Evolutionary conservation across 148 eudicot genomes (phyloP).

Genomic region (Tetragonia tetragonoides): DNA sequence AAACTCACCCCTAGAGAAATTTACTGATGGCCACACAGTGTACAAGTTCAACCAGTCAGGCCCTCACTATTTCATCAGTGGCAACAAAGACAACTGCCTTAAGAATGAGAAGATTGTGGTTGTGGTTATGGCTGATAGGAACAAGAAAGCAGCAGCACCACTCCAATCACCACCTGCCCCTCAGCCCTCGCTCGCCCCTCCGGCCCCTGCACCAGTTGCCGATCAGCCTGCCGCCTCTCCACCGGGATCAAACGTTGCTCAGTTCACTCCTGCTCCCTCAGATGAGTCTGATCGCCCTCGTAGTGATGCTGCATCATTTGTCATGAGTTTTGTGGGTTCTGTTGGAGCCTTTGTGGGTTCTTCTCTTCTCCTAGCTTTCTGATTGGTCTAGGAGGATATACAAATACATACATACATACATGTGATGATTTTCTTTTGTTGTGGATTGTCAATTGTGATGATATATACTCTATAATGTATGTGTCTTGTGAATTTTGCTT

Average conservation of each 20-base stretch:
- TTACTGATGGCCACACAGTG: constrained; percentile 63
- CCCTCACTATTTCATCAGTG: constrained; percentile 82
- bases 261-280: constrained; percentile 40
- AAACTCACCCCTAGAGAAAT: constrained; percentile 41
- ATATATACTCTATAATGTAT: no score
- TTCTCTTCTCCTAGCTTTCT: constrained; percentile 47
- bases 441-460: no score
- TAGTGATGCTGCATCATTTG: constrained; percentile 33
- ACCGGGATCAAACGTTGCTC: constrained; percentile 6
- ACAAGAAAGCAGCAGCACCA: constrained; percentile 14
- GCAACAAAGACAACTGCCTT: constrained; percentile 59
- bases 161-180: constrained; percentile 26
- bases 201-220: constrained; percentile 33
- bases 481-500: no score
- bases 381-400: constrained; percentile 12
- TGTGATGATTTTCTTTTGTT: no score
- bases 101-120: constrained; percentile 69
- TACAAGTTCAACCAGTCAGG: constrained; percentile 61
- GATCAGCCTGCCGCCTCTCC: constrained; percentile 38
- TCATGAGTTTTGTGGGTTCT: constrained; percentile 31
- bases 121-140: constrained; percentile 72
- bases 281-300: constrained; percentile 37
- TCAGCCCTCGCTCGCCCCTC: background rate
- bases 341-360: constrained; percentile 55
- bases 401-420: background rate